These are phyloP conservation scores for Apiospora phragmitis DNA, from an alignment of 2,329 filamentous ascomycete genomes.

Conservation along the genomic window DNA sequence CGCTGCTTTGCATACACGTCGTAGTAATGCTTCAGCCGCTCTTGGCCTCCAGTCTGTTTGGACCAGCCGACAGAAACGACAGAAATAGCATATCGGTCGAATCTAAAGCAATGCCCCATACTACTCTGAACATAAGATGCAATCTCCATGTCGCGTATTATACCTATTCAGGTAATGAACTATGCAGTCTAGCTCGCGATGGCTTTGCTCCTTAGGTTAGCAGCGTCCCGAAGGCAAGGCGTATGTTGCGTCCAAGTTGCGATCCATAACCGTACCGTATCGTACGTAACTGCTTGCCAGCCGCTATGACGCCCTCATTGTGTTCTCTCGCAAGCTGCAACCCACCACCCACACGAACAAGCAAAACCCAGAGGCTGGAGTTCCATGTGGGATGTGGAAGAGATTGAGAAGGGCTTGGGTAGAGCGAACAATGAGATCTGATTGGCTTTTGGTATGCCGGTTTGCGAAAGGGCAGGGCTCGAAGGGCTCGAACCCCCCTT, in stretches of 20 bases:
- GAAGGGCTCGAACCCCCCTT: constrained; percentile 8
- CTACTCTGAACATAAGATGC: neutral
- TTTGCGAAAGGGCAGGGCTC: neutral
- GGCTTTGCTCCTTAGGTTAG: neutral
- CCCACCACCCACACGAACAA: neutral
- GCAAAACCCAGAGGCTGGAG: constrained; percentile 1
- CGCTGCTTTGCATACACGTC: neutral
- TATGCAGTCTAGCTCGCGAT: neutral
- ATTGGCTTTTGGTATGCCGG: neutral
- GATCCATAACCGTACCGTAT: neutral
- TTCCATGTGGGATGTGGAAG: neutral
- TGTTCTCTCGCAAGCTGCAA: neutral
- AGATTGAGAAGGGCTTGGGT: neutral
- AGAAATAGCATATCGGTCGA: neutral
- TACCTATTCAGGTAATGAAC: neutral
- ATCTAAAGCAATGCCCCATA: neutral
- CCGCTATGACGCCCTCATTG: neutral
- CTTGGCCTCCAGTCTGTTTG: neutral
- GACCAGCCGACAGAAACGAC: neutral
- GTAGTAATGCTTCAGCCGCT: neutral
- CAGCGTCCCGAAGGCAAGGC: neutral
- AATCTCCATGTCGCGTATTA: neutral
- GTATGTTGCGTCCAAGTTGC: neutral
- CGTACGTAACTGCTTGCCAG: neutral
- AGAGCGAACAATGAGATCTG: neutral